Evolutionary conservation across 177 flowering plant species (phyloP), one percentile per base, ranked within the genome.

Genomic region (Vitis hybrid): DNA sequence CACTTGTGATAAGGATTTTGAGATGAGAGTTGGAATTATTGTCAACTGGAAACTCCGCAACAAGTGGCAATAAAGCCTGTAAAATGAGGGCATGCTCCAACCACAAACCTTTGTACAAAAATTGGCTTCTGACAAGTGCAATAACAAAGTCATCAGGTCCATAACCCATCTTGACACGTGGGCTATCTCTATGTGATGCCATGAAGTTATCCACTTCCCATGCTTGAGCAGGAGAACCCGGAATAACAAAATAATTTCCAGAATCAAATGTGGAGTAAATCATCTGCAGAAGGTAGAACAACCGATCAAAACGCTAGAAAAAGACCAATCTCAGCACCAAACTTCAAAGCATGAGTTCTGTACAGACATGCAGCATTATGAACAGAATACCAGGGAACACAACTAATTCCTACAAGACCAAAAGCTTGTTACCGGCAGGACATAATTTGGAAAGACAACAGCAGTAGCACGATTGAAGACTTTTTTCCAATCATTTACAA

Each of bases 21-120:
- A 90, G 78, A 75, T 64, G 84, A 73, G 87, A 80, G 68, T 18
- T 70, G 9, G 85, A 80, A 72, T 60, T 66, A 60, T 65, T 66
- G 73, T 79, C 79, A 24, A 52, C 32, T 27, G 76, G 73, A 18
- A 83, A 82, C 6, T 85, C 80, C 2, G 76, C 71, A 49, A 88
- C 62, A 68, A 92, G 75, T 62, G 98, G 97, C 66, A 73, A 62
- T 49, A 96, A 68, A 58, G 97, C 94, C 76, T 86, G 80, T 77
- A 96, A 77, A 68, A 96, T 72, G 62, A 92, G 84, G 32, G 98
- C 87, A 74, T 94, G 97, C 71, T 93, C 99, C 83, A 96, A 78
- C 99, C 97, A 94, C 73, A 87, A 69, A 56, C 97, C 98, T 80
- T 80, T 86, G 81, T 92, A 92, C 66, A 77, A 66, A 79, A 91